These are phyloP conservation scores for Tricholoma bakamatsutake DNA, from an alignment of 768 basidiomycete species.

Conservation along the genomic window DNA sequence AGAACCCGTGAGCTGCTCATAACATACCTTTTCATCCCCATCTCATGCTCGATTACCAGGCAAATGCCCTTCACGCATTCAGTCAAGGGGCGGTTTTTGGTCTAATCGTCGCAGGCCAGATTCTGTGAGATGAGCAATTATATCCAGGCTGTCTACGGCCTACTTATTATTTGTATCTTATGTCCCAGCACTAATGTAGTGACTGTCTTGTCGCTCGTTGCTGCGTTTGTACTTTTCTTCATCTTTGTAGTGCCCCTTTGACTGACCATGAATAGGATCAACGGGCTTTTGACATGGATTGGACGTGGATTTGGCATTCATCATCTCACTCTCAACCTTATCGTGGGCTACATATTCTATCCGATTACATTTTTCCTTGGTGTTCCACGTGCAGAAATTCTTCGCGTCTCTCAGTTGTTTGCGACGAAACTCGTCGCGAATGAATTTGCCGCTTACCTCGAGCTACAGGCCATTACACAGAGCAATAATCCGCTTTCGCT, in stretches of 20 bases:
- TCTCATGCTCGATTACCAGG: slow-evolving; percentile 23
- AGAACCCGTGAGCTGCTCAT: slow-evolving; percentile 37
- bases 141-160: neutral
- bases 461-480: slow-evolving; percentile 44
- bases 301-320: slow-evolving; percentile 82
- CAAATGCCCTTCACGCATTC: slow-evolving; percentile 87
- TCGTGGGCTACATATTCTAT: slow-evolving; percentile 85
- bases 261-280: slow-evolving; percentile 39
- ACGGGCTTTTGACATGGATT: slow-evolving; percentile 86
- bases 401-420: slow-evolving; percentile 73
- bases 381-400: slow-evolving; percentile 76
- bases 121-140: slow-evolving; percentile 47
- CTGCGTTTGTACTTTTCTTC: slow-evolving; percentile 31
- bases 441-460: slow-evolving; percentile 76
- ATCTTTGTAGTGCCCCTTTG: neutral
- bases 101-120: slow-evolving; percentile 81
- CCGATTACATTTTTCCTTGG: slow-evolving; percentile 79
- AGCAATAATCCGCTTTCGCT: slow-evolving; percentile 50
- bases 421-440: slow-evolving; percentile 86
- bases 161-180: slow-evolving; percentile 5
- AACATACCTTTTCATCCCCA: neutral
- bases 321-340: slow-evolving; percentile 74
- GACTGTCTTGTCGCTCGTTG: slow-evolving; percentile 78
- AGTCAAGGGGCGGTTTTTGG: slow-evolving; percentile 82
- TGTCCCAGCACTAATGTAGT: slow-evolving; percentile 67